Evolutionary conservation across 2,329 filamentous ascomycete species (phyloP).

Genomic region (Cladophialophora carrionii): DNA sequence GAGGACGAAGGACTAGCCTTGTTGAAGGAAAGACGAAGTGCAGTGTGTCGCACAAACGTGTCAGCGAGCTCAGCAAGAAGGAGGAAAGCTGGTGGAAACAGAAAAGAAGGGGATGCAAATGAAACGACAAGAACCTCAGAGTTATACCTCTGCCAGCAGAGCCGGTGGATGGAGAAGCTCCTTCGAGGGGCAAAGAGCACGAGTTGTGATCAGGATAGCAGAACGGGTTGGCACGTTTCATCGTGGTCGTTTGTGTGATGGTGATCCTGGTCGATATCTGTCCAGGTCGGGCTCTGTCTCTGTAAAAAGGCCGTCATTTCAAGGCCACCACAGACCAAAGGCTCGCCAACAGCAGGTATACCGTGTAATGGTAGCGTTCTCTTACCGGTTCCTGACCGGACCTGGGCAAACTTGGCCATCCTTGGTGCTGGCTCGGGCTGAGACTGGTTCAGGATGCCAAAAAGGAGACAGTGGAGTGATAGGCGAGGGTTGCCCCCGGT

Average conservation of each 20-base stretch:
- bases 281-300: background rate
- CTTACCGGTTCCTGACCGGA: background rate
- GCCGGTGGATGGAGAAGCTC: constrained; percentile 17
- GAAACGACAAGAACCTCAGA: constrained; percentile 33
- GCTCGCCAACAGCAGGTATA: background rate
- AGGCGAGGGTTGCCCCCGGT: background rate
- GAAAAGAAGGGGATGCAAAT: constrained; percentile 25
- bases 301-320: constrained; percentile 23
- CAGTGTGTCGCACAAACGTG: constrained; percentile 41
- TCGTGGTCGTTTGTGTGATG: constrained; percentile 27
- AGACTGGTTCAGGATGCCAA: constrained; percentile 3
- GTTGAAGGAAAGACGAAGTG: constrained; percentile 38
- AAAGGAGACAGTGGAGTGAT: constrained; percentile 16
- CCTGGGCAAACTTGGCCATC: constrained; percentile 2
- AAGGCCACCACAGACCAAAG: background rate
- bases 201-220: constrained; percentile 23
- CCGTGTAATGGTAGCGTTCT: background rate
- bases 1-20: constrained; percentile 38
- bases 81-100: constrained; percentile 33
- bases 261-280: constrained; percentile 20
- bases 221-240: constrained; percentile 36
- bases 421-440: constrained; percentile 10
- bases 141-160: constrained; percentile 28
- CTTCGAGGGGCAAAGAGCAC: constrained; percentile 11
- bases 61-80: constrained; percentile 37